Evolutionary conservation across 1,284 basidiomycete species (phyloP).

Genomic region (Rhodotorula sp.): DNA sequence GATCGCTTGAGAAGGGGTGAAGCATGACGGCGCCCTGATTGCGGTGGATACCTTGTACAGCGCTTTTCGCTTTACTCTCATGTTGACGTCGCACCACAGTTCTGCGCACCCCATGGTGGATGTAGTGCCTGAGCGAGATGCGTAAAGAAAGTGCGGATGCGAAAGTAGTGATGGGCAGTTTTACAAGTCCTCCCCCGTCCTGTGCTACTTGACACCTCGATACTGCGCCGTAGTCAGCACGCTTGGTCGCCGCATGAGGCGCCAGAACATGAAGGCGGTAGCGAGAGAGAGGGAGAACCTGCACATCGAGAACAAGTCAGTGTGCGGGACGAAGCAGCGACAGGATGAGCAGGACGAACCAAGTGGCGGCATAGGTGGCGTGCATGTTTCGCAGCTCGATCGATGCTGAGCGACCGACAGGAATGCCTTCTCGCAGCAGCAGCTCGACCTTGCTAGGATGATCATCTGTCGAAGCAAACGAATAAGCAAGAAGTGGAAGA

Average conservation of each 20-base stretch:
- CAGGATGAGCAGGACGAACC: conserved; percentile 57
- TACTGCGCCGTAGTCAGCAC: not conserved
- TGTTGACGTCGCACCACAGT: no score
- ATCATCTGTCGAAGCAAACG: conserved; percentile 62
- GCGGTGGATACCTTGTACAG: no score
- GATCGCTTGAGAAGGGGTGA: no score
- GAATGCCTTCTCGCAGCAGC: conserved; percentile 69
- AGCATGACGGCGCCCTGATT: no score
- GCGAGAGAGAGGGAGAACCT: conserved; percentile 12
- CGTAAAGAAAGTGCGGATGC: no score
- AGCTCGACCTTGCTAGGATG: conserved; percentile 67
- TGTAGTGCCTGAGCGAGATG: no score
- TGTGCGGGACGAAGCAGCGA: not conserved
- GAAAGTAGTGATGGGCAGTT: no score
- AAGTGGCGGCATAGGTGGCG: conserved; percentile 91
- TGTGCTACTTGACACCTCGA: not conserved
- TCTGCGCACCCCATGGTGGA: no score
- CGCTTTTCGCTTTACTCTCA: no score
- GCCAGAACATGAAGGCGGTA: conserved; percentile 8
- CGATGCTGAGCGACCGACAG: conserved; percentile 77
- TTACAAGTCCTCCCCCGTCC: no score
- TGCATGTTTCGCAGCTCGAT: conserved; percentile 94
- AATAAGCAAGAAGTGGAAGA: not conserved
- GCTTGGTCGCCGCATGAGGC: conserved; percentile 7
- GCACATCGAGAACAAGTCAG: fast-evolving